Evolutionary conservation across 179 eudicot species (phyloP), one percentile per base, ranked within the genome.

Genomic region (Kewa caespitosa): DNA sequence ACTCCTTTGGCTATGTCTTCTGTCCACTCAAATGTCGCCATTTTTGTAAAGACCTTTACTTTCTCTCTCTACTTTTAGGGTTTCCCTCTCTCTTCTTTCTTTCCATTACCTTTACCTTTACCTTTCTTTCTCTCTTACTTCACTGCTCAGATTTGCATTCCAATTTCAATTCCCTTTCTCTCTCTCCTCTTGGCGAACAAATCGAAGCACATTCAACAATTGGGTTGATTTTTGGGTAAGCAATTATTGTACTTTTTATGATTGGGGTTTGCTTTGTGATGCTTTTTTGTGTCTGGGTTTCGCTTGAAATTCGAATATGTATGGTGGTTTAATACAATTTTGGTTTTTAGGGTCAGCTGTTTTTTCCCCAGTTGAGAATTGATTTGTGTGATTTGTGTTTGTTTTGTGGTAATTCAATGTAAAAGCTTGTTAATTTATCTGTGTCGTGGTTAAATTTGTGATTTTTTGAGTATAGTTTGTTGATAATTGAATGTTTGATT

Each of bases 1-100:
- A n/a, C n/a, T n/a, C 55, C 15, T 48, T 48, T 67, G 60, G 77
- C 77, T 41, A 55, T 79, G 81, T 73, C 78, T 62, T 73, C 17
- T 71, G 42, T 72, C 81, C 81, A 66, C 77, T 78, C 72, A 72
- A 50, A n/a, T n/a, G 14, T 78, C 71, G 52, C 76, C 80, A 78
- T 77, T 76, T 70, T n/a, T 33, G 57, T 54, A 65, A 52, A 67
- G 52, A 20, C 42, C 52, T 25, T 67, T 13, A 18, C 67, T 66
- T 43, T 68, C 81, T 73, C 67, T 65, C 81, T 73, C 68, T 30
- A 42, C 67, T 63, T 63, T 37, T 73, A 78, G 73, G 77, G 61
- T 72, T 78, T 38, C 42, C 57, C n/a, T 59, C 57, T 33, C 60
- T 71, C 41, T 28, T 18, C 57, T n/a, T n/a, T n/a, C n/a, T n/a